Percentiles rank a stretch among this genome's conserved stretches.
phyloP scores from a whole-genome alignment of 805 yeast species.

The Vanderwaltozyma polyspora region DNA sequence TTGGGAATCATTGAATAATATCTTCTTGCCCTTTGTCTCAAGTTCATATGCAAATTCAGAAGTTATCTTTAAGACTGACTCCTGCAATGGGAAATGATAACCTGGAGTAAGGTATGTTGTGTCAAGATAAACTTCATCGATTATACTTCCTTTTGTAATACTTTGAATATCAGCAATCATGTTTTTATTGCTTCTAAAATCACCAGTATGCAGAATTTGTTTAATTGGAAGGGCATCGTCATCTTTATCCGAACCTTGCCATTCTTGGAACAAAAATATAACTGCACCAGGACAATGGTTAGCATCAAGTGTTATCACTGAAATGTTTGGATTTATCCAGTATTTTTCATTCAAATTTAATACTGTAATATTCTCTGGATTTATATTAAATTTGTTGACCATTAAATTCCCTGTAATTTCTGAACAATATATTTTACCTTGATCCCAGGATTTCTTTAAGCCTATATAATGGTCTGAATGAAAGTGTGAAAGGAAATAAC shows the following conservation, averaged over 20 bases:
- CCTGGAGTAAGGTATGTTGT: constrained; percentile 78
- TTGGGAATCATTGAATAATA: constrained; percentile 14
- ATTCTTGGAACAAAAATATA: constrained; percentile 55
- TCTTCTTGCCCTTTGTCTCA: constrained; percentile 21
- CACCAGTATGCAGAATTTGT: constrained; percentile 73
- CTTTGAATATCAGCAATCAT: constrained; percentile 31
- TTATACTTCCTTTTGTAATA: constrained; percentile 6
- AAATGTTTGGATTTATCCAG: constrained; percentile 32
- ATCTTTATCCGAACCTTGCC: constrained; percentile 4
- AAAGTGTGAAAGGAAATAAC: constrained; percentile 68
- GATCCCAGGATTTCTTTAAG: constrained; percentile 61
- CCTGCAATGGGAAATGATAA: constrained; percentile 71
- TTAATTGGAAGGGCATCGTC: constrained; percentile 4
- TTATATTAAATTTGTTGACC: constrained; percentile 41
- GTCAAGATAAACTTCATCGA: constrained; percentile 69
- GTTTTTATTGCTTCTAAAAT: constrained; percentile 58
- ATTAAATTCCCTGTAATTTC: constrained; percentile 53
- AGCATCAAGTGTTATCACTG: constrained; percentile 64
- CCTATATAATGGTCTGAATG: constrained; percentile 96
- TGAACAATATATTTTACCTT: constrained; percentile 64
- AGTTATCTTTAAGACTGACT: constrained; percentile 49
- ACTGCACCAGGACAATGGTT: constrained; percentile 97
- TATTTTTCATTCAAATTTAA: constrained; percentile 34
- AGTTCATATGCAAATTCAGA: constrained; percentile 39
- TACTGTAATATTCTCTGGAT: constrained; percentile 27